These are phyloP conservation scores for Botrytis fabae DNA, from an alignment of 2,329 filamentous ascomycete genomes.

Conservation along the genomic window DNA sequence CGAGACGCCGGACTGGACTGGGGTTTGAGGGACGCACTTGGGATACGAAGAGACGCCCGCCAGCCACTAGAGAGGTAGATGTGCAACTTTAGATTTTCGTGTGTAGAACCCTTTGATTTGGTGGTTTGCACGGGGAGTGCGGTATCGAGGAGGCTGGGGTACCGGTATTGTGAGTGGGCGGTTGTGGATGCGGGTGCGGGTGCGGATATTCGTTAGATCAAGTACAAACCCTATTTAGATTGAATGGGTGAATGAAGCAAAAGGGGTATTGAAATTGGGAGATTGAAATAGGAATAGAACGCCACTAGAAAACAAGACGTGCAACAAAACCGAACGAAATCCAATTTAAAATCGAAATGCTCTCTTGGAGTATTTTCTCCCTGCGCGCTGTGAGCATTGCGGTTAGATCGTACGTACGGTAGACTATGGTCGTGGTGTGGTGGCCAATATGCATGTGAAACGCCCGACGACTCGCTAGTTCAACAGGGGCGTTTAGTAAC, in stretches of 20 bases:
- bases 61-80: not conserved
- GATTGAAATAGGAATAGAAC: not conserved
- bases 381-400: not conserved
- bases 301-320: not conserved
- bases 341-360: not conserved
- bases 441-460: not conserved
- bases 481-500: not conserved
- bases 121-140: not conserved
- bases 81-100: not conserved
- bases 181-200: no score
- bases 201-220: not conserved
- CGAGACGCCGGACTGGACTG: conserved; percentile 1
- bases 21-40: not conserved
- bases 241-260: not conserved
- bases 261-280: not conserved
- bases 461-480: not conserved
- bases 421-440: not conserved
- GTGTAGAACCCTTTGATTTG: not conserved
- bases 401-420: not conserved
- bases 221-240: not conserved
- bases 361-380: not conserved
- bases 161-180: not conserved
- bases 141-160: not conserved
- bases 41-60: not conserved
- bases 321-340: not conserved